phyloP scores from a whole-genome alignment of 805 yeast species.

The Sugiyamaella americana region DNA sequence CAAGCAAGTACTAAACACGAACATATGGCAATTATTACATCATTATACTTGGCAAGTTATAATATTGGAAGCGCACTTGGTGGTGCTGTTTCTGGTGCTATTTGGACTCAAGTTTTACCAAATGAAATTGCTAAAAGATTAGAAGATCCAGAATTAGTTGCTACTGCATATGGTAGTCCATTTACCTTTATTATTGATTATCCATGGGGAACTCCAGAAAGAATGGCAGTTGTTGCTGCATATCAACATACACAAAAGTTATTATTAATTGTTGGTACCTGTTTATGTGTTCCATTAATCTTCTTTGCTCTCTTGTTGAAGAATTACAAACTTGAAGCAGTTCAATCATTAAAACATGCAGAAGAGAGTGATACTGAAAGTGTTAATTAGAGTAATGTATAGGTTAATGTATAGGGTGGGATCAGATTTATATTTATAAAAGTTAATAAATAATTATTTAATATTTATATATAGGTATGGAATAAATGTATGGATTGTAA shows the following conservation, averaged over 20 bases:
- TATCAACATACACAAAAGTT: conserved; percentile 56
- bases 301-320: conserved; percentile 44
- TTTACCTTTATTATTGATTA: conserved; percentile 42
- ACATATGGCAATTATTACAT: conserved; percentile 55
- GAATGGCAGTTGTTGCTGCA: conserved; percentile 51
- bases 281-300: conserved; percentile 50
- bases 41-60: conserved; percentile 52
- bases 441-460: too few relatives aligned
- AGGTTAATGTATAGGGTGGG: too few relatives aligned
- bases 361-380: too few relatives aligned
- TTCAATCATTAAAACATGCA: conserved; percentile 21
- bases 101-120: conserved; percentile 61
- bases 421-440: too few relatives aligned
- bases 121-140: conserved; percentile 32
- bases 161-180: conserved; percentile 48
- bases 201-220: conserved; percentile 58
- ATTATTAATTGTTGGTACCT: conserved; percentile 49
- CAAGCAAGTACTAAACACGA: conserved; percentile 56
- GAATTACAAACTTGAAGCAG: conserved; percentile 41
- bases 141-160: conserved; percentile 36
- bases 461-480: too few relatives aligned
- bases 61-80: conserved; percentile 63
- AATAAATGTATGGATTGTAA: too few relatives aligned
- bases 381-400: too few relatives aligned
- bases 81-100: conserved; percentile 58